Base-by-base conservation (phyloP, 2,329 filamentous ascomycete species). In the Botrytis galanthina region DNA sequence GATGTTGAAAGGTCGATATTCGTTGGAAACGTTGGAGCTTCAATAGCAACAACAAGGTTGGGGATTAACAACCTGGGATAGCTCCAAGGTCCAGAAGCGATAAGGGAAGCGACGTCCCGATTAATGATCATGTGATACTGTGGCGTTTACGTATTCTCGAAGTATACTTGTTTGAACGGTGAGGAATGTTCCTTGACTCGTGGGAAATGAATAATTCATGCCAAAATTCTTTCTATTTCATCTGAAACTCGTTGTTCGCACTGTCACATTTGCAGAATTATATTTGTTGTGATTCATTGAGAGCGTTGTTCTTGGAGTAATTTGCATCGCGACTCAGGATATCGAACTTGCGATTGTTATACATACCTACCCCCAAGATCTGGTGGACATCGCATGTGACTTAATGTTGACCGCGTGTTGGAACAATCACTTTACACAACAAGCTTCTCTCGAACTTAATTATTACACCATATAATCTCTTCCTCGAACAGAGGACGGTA, bases 71-170 rank as follows among this genome's bases (percentile, higher is more conserved):
- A 32, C 63, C 32, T 67, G 44, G 46, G 46, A 62, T 69, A 73
- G 71, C 71, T 73, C 64, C 57, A 60, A 66, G 70, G 44, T 73
- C 26, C 70, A 66, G 46, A 72, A 54, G 73, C 78, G 78, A 79
- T 78, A 79, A 79, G 77, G 75, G 74, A 74, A 75, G 74, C 72
- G 73, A 67, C 68, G 74, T 74, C 72, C 62, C 62, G 70, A 73
- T 73, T 73, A 59, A 73, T 73, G 73, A 74, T 73, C 75, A 76
- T 74, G 59, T 73, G 39, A 73, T 77, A 67, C 76, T 74, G 66
- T 78, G 75, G 73, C 51, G 32, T 22, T 18, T 59, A 48, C 51
- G 64, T 61, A 35, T 39, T 64, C n/a, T 72, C 32, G 54, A 37
- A 20, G 60, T 51, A 18, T 32, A 57, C 26, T 54, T 29, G n/a